These are phyloP conservation scores for Penstemon davidsonii DNA, from an alignment of 257 asterid genomes.

Conservation along the genomic window DNA sequence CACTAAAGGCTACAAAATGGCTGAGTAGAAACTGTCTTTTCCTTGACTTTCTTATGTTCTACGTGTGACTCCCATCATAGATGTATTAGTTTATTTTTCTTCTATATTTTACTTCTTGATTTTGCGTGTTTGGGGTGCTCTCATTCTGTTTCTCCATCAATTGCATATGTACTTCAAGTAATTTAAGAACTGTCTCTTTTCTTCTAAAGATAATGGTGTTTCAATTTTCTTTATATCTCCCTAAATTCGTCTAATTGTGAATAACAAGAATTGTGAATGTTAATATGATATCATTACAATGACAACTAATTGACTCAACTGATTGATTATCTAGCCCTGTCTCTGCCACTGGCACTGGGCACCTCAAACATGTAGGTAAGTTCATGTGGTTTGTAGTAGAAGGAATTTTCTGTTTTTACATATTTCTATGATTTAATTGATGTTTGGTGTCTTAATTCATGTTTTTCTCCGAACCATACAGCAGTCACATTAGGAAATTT, in stretches of 20 bases:
- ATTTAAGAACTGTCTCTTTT: constrained; percentile 10
- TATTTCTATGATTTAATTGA: background rate
- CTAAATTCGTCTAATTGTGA: too few relatives aligned
- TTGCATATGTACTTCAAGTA: background rate
- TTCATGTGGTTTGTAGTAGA: background rate
- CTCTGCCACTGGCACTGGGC: background rate
- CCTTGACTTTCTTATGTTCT: background rate
- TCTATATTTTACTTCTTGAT: background rate
- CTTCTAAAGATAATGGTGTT: background rate
- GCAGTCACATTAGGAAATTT: background rate
- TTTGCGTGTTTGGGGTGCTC: background rate
- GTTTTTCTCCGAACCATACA: background rate
- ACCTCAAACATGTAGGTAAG: constrained; percentile 1
- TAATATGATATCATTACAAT: too few relatives aligned
- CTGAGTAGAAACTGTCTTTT: constrained; percentile 40
- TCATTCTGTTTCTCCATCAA: background rate
- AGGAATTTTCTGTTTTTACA: background rate
- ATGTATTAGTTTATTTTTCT: background rate
- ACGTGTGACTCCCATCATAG: background rate
- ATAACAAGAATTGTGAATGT: too few relatives aligned
- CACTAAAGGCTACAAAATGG: constrained; percentile 43
- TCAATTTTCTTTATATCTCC: background rate
- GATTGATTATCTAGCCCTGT: too few relatives aligned
- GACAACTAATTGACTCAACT: too few relatives aligned
- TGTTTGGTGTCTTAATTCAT: constrained; percentile 4